Percentiles rank a stretch among this genome's conserved stretches.
Evolutionary conservation across 495 filamentous ascomycete species (phyloP).

Genomic region (Penicillium ochrochloron): DNA sequence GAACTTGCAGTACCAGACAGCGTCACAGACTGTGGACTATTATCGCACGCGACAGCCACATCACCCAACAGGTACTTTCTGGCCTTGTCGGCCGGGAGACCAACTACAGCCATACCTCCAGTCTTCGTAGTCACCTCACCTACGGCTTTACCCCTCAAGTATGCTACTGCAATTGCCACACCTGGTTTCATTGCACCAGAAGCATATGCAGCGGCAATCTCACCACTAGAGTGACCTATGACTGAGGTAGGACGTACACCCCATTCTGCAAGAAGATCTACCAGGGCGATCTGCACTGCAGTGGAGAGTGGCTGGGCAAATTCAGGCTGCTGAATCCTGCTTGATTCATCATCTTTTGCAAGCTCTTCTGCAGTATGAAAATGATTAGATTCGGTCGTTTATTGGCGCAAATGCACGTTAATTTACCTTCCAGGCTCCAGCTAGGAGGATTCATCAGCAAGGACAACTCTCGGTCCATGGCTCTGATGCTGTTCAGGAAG

Average conservation of each 20-base stretch:
- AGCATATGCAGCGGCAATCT: conserved; percentile 67
- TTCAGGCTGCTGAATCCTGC: conserved; percentile 25
- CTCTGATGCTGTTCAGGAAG: conserved; percentile 31
- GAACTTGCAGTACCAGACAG: conserved; percentile 50
- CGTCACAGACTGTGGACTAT: conserved; percentile 46
- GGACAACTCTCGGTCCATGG: conserved; percentile 3
- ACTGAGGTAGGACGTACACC: conserved; percentile 53
- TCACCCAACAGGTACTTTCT: conserved; percentile 22
- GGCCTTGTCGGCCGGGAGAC: conserved; percentile 18
- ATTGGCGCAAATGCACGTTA: neutral
- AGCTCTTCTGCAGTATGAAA: conserved; percentile 12
- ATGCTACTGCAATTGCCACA: neutral
- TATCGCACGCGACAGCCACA: conserved; percentile 50
- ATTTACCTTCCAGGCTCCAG: conserved; percentile 14
- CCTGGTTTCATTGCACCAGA: conserved; percentile 36
- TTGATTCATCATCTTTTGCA: neutral
- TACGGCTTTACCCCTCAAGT: neutral
- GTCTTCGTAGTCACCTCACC: neutral
- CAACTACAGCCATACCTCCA: conserved; percentile 52
- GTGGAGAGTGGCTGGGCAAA: conserved; percentile 47
- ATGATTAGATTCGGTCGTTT: neutral
- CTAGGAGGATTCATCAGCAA: neutral
- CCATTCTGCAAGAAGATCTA: conserved; percentile 51
- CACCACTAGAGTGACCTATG: conserved; percentile 66
- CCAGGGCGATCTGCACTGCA: conserved; percentile 56